These are phyloP conservation scores for Massariosphaeria phaeospora DNA, from an alignment of 495 filamentous ascomycete species.

Conservation along the genomic window DNA sequence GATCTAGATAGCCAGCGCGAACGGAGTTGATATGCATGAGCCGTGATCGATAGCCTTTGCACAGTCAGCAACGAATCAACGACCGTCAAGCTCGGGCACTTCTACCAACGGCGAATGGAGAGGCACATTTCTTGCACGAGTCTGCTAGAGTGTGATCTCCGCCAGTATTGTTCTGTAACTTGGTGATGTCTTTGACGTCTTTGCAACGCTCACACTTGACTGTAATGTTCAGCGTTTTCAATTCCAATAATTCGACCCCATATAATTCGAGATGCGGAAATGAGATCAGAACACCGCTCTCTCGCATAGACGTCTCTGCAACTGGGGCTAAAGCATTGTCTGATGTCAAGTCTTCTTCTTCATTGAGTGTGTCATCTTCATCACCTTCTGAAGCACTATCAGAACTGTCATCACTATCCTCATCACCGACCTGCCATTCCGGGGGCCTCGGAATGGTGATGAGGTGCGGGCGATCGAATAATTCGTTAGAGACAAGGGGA, in stretches of 20 bases:
- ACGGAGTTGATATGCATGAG: conserved; percentile 71
- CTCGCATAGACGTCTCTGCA: conserved; percentile 38
- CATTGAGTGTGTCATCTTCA: conserved; percentile 39
- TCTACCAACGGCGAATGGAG: conserved; percentile 55
- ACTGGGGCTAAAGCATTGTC: conserved; percentile 32
- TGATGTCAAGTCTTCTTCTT: conserved; percentile 30
- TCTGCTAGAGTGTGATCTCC: conserved; percentile 40
- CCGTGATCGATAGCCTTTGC: conserved; percentile 61
- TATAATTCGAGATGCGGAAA: conserved; percentile 80
- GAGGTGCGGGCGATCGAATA: conserved; percentile 56
- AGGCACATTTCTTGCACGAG: conserved; percentile 75
- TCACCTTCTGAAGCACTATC: conserved; percentile 19
- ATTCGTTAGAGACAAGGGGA: not conserved
- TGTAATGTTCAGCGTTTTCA: conserved; percentile 62
- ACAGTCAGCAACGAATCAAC: conserved; percentile 1
- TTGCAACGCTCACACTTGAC: conserved; percentile 86
- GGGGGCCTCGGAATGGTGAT: conserved; percentile 74
- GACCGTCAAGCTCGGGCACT: not conserved
- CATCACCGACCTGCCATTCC: conserved; percentile 58
- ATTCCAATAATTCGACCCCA: conserved; percentile 73
- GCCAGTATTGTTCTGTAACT: conserved; percentile 50
- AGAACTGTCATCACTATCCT: conserved; percentile 16
- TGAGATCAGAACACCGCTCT: conserved; percentile 70
- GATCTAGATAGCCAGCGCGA: conserved; percentile 78
- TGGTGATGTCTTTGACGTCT: conserved; percentile 64